A percentile compares a stretch with the other conserved stretches of the same genome.
These are phyloP conservation scores for Cicer bijugum DNA, from an alignment of 306 rosid genomes.

Conservation along the genomic window DNA sequence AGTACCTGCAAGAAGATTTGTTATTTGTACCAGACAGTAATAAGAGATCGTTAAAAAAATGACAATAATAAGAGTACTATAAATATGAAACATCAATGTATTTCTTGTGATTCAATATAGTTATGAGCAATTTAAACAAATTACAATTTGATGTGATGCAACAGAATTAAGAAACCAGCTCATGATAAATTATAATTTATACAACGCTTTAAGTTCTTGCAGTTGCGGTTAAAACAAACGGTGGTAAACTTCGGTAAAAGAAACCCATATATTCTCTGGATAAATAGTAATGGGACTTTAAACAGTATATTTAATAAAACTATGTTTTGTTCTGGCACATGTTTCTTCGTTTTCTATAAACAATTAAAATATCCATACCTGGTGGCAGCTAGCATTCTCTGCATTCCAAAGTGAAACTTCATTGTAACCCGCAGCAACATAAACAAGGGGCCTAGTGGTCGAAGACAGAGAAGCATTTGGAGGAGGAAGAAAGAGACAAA, in stretches of 20 bases:
- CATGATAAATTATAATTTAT: constrained; percentile 19
- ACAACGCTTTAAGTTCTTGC: constrained; percentile 24
- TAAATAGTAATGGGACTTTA: constrained; percentile 17
- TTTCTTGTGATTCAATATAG: constrained; percentile 26
- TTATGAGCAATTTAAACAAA: neutral
- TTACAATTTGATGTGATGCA: too few species aligned
- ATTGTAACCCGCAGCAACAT: constrained; percentile 92
- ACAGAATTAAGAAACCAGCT: neutral
- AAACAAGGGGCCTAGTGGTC: constrained; percentile 86
- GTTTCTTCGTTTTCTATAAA: constrained; percentile 6
- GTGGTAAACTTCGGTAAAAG: constrained; percentile 25
- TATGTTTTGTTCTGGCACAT: constrained; percentile 21
- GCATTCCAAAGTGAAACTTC: constrained; percentile 99
- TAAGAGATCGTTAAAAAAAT: neutral
- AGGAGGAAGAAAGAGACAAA: constrained; percentile 86
- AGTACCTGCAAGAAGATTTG: constrained; percentile 62
- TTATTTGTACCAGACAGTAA: constrained; percentile 34
- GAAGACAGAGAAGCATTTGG: constrained; percentile 70
- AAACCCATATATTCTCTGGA: constrained; percentile 1
- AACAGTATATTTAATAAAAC: constrained; percentile 8
- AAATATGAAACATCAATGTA: constrained; percentile 31
- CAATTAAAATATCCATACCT: constrained; percentile 59
- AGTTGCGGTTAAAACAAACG: constrained; percentile 9
- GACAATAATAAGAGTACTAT: constrained; percentile 26
- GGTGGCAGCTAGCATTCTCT: constrained; percentile 95